phyloP scores from a whole-genome alignment of 2,329 filamentous ascomycete genomes.

The Paramyrothecium roridum region DNA sequence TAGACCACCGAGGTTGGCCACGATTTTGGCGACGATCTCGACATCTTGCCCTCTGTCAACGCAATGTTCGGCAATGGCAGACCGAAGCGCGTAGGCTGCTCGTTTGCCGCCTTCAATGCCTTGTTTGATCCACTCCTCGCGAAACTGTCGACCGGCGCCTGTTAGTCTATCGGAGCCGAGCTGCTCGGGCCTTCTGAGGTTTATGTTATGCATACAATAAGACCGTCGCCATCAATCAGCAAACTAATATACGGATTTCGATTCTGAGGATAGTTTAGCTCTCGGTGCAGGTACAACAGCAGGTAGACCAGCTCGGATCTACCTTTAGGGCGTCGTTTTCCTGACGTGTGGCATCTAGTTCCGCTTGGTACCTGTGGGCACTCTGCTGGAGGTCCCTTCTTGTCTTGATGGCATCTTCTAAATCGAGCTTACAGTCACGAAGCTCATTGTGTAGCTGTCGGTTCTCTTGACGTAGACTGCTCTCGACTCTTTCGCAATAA shows the following conservation, averaged over 20 bases:
- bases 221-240: slow-evolving; percentile 61
- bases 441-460: slow-evolving; percentile 36
- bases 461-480: slow-evolving; percentile 40
- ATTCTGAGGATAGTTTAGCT: slow-evolving; percentile 32
- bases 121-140: slow-evolving; percentile 49
- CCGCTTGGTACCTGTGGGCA: slow-evolving; percentile 35
- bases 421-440: slow-evolving; percentile 43
- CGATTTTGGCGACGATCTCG: slow-evolving; percentile 54
- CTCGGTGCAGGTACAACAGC: slow-evolving; percentile 3
- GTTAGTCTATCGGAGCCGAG: neutral
- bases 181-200: neutral
- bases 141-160: slow-evolving; percentile 42
- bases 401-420: slow-evolving; percentile 44
- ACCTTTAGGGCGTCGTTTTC: slow-evolving; percentile 46
- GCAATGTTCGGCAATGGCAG: slow-evolving; percentile 44
- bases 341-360: slow-evolving; percentile 27
- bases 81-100: slow-evolving; percentile 47
- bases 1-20: slow-evolving; percentile 52
- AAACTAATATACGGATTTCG: slow-evolving; percentile 58
- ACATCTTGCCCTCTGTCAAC: slow-evolving; percentile 40
- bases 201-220: slow-evolving; percentile 44
- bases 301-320: slow-evolving; percentile 13
- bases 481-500: slow-evolving; percentile 39
- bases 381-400: slow-evolving; percentile 48
- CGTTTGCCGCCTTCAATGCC: slow-evolving; percentile 53